Base-by-base conservation (phyloP, 2,329 filamentous ascomycete species). In the Fusarium nanum region DNA sequence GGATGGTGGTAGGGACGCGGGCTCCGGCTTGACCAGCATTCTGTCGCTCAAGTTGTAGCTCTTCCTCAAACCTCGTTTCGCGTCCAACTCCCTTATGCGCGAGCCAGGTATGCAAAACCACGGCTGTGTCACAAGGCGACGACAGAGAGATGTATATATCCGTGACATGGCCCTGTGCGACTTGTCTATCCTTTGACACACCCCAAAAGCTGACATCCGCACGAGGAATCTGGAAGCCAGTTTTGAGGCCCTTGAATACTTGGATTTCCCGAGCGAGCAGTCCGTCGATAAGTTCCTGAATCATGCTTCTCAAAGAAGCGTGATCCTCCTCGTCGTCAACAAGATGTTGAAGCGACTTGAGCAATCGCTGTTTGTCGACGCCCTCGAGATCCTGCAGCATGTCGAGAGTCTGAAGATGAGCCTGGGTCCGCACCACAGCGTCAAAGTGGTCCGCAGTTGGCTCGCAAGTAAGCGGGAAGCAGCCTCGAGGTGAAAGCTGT, bases 351-450 rank as follows among this genome's bases (percentile, higher is more conserved):
- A 71, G 46, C 6, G 67, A 54, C 13, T 58, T 37, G 4, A 71
- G 18, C 8, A 71, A 9, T 10, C 48, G 32, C 32, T 71, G 52
- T 41, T 71, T 60, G 5, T 70, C 68, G 16, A 12, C 47, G 13
- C 63, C 67, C 13, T 71, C 68, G 8, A 71, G 56, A 10, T 25
- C 16, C 6, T 71, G 68, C 16, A 71, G 42, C 68, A 71, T 71
- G 12, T 45, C 46, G 3, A 71, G 49, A 5, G 45, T 27, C 11
- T 42, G 64, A 0, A 71, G 67, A 22, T 71, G 68, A 5, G 23
- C 20, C 9, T 71, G 68, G 2, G 67, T 68, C 14, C 67, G 63
- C 8, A 65, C 42, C 6, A 71, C 49, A 12, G 67, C 63, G n/a
- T 64, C 42, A n/a, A 54, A 71, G 30, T 71, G 67, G 23, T 59